Evolutionary conservation across 495 filamentous ascomycete genomes (phyloP).

Genomic region (Cudoniella acicularis): DNA sequence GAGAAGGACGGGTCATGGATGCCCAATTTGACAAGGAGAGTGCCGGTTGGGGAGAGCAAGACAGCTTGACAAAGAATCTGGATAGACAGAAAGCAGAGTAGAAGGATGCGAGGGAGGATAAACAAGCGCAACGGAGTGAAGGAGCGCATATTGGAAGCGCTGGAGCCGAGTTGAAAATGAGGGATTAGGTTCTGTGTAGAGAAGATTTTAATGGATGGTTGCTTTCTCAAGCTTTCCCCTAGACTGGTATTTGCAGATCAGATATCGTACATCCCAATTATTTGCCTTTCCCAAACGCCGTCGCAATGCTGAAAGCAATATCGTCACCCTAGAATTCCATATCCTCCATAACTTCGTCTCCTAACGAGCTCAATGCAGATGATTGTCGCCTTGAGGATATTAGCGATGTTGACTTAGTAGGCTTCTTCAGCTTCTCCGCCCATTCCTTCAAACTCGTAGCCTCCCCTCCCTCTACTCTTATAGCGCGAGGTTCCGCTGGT

Average conservation of each 20-base stretch:
- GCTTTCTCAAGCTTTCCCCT: conserved; percentile 5
- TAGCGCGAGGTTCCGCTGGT: conserved; percentile 57
- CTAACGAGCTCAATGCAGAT: conserved; percentile 49
- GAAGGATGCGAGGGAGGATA: conserved; percentile 17
- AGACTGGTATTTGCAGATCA: not conserved
- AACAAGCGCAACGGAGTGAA: conserved; percentile 8
- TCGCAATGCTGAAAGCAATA: conserved; percentile 20
- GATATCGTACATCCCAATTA: conserved; percentile 15
- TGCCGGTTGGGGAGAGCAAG: conserved; percentile 26
- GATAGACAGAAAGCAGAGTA: conserved; percentile 27
- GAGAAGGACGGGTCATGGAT: conserved; percentile 25
- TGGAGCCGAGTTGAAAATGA: conserved; percentile 21
- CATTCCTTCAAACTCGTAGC: conserved; percentile 65
- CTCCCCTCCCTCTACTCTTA: conserved; percentile 69
- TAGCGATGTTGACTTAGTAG: conserved; percentile 5
- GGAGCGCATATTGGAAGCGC: conserved; percentile 21
- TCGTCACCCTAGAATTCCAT: conserved; percentile 21
- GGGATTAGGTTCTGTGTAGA: conserved; percentile 16
- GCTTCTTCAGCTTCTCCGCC: conserved; percentile 35
- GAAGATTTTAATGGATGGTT: not conserved
- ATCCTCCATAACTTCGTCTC: conserved; percentile 27
- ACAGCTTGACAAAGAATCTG: conserved; percentile 21
- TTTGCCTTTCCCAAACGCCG: conserved; percentile 15
- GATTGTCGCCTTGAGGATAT: conserved; percentile 38
- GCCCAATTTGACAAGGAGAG: conserved; percentile 26